Conservation (phyloP, 768 basidiomycete species). For the Tephrocybe sp. region DNA sequence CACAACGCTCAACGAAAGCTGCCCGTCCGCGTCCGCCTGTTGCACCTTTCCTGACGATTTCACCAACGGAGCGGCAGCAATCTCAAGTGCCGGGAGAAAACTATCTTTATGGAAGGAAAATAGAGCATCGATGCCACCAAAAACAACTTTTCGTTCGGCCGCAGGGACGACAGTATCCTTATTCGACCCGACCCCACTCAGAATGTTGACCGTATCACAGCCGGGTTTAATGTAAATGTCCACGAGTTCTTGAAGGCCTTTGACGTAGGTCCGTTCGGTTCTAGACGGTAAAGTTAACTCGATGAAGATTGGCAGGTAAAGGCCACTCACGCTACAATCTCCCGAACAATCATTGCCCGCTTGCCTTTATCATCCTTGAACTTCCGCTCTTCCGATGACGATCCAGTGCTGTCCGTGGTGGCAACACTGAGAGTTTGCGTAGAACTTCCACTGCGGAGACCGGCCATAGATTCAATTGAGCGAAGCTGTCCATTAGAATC, state of each 20-base stretch:
- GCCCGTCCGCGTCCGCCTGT: conserved; percentile 68
- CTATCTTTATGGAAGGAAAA: conserved; percentile 92
- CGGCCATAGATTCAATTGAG: conserved; percentile 61
- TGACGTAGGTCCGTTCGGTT: conserved; percentile 94
- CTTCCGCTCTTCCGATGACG: conserved; percentile 72
- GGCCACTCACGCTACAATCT: conserved; percentile 83
- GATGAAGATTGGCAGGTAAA: neutral
- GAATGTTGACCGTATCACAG: conserved; percentile 63
- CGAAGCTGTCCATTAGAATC: conserved; percentile 59
- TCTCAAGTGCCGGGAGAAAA: conserved; percentile 89
- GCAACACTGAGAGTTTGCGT: conserved; percentile 74
- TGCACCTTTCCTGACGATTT: conserved; percentile 41
- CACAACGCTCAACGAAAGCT: conserved; percentile 72
- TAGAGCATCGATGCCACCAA: conserved; percentile 85
- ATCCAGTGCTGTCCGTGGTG: conserved; percentile 73
- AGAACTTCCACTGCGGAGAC: conserved; percentile 57
- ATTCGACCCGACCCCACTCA: conserved; percentile 67
- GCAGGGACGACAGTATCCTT: conserved; percentile 87
- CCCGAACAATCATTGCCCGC: conserved; percentile 80
- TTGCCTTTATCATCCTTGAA: conserved; percentile 90
- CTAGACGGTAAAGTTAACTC: conserved; percentile 35
- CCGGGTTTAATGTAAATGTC: conserved; percentile 95
- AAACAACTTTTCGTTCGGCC: conserved; percentile 87
- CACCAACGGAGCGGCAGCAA: conserved; percentile 71
- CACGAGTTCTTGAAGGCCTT: conserved; percentile 89